Evolutionary conservation across 305 asterid species (phyloP), one percentile per base, ranked within the genome.

Genomic region (Solanum hybrid): DNA sequence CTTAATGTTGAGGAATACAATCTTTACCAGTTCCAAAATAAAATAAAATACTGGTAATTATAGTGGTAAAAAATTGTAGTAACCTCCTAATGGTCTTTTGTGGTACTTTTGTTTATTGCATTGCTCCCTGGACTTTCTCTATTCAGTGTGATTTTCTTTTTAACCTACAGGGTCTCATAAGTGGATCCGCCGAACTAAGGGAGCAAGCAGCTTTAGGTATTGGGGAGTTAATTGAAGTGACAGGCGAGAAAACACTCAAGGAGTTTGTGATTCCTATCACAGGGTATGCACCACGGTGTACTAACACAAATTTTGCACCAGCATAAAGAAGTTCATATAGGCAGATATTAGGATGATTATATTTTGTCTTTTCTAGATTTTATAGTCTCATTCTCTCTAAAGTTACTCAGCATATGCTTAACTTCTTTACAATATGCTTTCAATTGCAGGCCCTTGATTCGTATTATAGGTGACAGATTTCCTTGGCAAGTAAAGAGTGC

Each of bases 401-500:
- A 82, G 37, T 46, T 20, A 46, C 37, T 20, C 76, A 31, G 87
- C 29, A 27, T 31, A 85, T 56, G 42, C 87, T 56, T 12, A 85
- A 31, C 42, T 42, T 29, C 24, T 40, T 91, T 89, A 32, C 86
- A 79, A 38, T 51, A 84, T 91, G 90, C 91, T 90, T 88, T 40
- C n/a, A 78, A 91, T 79, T 93, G 88, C 91, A 97, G 99, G 92
- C 99, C 99, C 24, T 93, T 97, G 91, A 97, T 97, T 91, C 99
- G 99, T 90, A 96, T 97, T 89, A 95, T 97, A 88, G 99, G 99
- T 60, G 99, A 97, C 92, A 95, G 99, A 24, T 97, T 96, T 91
- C 98, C 99, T 76, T 97, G 99, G 99, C 99, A 97, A 96, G 99
- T 97, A 86, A 97, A 97, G 92, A 96, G 98, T 93, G 99, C 99